Evolutionary conservation across 495 filamentous ascomycete species (phyloP).

Genomic region (Penicillium turbatum): DNA sequence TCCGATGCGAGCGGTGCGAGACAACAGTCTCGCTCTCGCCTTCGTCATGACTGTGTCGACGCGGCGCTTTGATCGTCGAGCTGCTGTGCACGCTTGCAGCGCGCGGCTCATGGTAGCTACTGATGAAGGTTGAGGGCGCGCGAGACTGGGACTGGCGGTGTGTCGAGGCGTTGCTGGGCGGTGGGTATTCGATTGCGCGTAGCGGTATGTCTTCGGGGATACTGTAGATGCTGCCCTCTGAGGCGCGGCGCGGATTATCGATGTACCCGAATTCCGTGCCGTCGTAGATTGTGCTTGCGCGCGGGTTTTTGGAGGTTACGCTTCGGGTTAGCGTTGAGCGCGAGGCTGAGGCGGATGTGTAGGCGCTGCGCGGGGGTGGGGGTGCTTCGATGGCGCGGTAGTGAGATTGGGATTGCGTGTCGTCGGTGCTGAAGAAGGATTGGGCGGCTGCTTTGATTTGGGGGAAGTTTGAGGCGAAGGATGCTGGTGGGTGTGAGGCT

Average conservation of each 20-base stretch:
- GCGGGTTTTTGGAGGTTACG: slow-evolving; percentile 37
- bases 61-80: slow-evolving; percentile 44
- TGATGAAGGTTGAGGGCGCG: slow-evolving; percentile 39
- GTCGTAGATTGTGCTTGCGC: slow-evolving; percentile 43
- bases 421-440: slow-evolving; percentile 18
- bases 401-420: slow-evolving; percentile 23
- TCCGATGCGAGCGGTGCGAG: slow-evolving; percentile 17
- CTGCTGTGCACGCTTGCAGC: slow-evolving; percentile 31
- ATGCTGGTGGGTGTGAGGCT: slow-evolving; percentile 18
- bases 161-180: slow-evolving; percentile 23
- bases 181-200: slow-evolving; percentile 43
- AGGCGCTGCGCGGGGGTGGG: slow-evolving; percentile 34
- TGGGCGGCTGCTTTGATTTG: slow-evolving; percentile 27
- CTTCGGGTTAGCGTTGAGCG: slow-evolving; percentile 33
- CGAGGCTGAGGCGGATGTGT: slow-evolving; percentile 31
- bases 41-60: slow-evolving; percentile 19
- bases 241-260: slow-evolving; percentile 38
- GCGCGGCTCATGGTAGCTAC: slow-evolving; percentile 35
- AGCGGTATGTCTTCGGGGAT: slow-evolving; percentile 33
- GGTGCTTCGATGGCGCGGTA: slow-evolving; percentile 42
- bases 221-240: slow-evolving; percentile 37
- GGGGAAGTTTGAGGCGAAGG: slow-evolving; percentile 26
- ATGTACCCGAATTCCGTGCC: slow-evolving; percentile 34
- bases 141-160: slow-evolving; percentile 29
- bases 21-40: slow-evolving; percentile 12